phyloP scores from a whole-genome alignment of 1,284 basidiomycete species.

The Meira miltonrushii region DNA sequence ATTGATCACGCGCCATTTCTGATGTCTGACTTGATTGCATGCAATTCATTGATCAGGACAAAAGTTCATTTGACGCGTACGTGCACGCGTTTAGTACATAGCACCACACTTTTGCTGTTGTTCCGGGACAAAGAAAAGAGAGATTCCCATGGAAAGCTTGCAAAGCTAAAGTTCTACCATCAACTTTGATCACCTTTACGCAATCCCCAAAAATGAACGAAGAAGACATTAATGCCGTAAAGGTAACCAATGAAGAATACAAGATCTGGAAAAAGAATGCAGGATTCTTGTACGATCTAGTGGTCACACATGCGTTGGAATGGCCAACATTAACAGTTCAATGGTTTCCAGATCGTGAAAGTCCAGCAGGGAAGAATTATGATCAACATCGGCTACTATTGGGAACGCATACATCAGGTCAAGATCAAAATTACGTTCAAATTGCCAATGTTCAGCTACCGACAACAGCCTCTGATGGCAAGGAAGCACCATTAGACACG shows the following conservation, averaged over 20 bases:
- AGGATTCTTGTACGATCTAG: conserved; percentile 85
- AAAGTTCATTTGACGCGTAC: too few relatives aligned
- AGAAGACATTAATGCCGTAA: conserved; percentile 3
- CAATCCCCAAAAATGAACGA: conserved; percentile 1
- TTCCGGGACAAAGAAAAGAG: too few relatives aligned
- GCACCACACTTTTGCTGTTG: too few relatives aligned
- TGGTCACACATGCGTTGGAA: conserved; percentile 94
- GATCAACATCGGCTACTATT: conserved; percentile 87
- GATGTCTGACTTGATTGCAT: too few relatives aligned
- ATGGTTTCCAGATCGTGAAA: conserved; percentile 95
- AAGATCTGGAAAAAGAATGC: conserved; percentile 53
- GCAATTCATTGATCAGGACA: too few relatives aligned
- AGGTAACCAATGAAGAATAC: conserved; percentile 13
- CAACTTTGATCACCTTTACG: not conserved
- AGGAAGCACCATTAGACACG: conserved; percentile 64
- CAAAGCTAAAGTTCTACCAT: too few relatives aligned
- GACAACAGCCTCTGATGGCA: conserved; percentile 55
- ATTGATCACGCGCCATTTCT: too few relatives aligned
- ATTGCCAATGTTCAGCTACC: conserved; percentile 88
- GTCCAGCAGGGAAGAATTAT: conserved; percentile 81
- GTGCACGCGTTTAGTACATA: too few relatives aligned
- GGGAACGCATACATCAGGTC: conserved; percentile 94
- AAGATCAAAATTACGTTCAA: conserved; percentile 90
- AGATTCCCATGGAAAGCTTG: too few relatives aligned
- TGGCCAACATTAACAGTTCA: conserved; percentile 98